These are phyloP conservation scores for Phaeotremella fagi DNA, from an alignment of 768 basidiomycete species.

Conservation along the genomic window DNA sequence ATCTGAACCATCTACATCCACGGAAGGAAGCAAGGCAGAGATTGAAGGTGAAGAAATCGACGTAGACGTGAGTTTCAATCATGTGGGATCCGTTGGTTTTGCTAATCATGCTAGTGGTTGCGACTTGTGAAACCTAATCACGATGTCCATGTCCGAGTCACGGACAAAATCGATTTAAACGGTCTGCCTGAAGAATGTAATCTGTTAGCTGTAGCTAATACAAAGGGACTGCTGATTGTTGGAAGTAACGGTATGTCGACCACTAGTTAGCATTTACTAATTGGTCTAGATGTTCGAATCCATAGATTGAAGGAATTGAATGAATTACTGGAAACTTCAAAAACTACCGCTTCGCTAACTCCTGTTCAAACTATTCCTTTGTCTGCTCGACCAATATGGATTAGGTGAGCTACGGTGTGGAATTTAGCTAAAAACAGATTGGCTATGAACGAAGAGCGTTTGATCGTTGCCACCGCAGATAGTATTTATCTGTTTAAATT, in stretches of 20 bases:
- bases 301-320: constrained; percentile 32
- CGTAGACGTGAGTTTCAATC: constrained; percentile 31
- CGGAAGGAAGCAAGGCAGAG: constrained; percentile 26
- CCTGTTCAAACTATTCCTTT: constrained; percentile 20
- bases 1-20: constrained; percentile 1
- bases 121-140: constrained; percentile 40
- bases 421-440: constrained; percentile 20
- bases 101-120: constrained; percentile 35
- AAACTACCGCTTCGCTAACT: constrained; percentile 17
- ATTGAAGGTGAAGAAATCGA: constrained; percentile 40
- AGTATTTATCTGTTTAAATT: constrained; percentile 17
- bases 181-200: constrained; percentile 38
- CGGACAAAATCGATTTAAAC: constrained; percentile 34
- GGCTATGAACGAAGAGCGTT: constrained; percentile 29
- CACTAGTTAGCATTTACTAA: neutral
- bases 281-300: constrained; percentile 30
- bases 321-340: constrained; percentile 26
- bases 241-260: constrained; percentile 29
- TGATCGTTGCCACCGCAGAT: constrained; percentile 27
- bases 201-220: constrained; percentile 40
- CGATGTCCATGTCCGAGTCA: constrained; percentile 42
- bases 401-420: constrained; percentile 15
- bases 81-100: neutral
- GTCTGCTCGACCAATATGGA: constrained; percentile 38
- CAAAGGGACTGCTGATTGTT: constrained; percentile 37